These are phyloP conservation scores for Hemileia vastatrix DNA, from an alignment of 1,284 basidiomycete genomes.

Conservation along the genomic window DNA sequence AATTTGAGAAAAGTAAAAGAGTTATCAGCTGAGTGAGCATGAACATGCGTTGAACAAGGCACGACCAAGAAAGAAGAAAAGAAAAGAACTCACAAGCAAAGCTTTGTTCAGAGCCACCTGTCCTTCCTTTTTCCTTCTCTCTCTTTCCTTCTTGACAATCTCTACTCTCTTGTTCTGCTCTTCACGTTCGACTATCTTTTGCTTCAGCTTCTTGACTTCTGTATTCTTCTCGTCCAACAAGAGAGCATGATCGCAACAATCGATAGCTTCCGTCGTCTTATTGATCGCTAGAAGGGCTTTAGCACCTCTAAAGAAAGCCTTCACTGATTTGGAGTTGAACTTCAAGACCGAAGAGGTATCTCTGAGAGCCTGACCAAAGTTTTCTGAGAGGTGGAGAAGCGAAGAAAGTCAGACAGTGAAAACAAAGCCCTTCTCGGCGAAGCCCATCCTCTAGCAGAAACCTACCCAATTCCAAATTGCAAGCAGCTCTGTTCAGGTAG, in stretches of 20 bases:
- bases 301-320: constrained; percentile 39
- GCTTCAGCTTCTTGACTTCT: constrained; percentile 30
- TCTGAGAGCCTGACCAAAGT: constrained; percentile 69
- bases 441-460: constrained; percentile 25
- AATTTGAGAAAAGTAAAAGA: constrained; percentile 26
- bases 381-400: constrained; percentile 52
- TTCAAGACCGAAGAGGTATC: constrained; percentile 69
- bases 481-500: constrained; percentile 92
- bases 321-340: constrained; percentile 38
- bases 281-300: constrained; percentile 34
- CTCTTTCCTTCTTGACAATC: constrained; percentile 51
- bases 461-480: constrained; percentile 76
- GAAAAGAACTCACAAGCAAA: constrained; percentile 52
- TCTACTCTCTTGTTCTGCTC: constrained; percentile 51
- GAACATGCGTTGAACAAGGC: constrained; percentile 19
- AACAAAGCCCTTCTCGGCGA: constrained; percentile 8
- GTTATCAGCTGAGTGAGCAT: constrained; percentile 50
- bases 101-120: constrained; percentile 52
- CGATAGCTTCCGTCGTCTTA: constrained; percentile 29
- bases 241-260: constrained; percentile 31
- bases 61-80: constrained; percentile 1
- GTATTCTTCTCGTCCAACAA: constrained; percentile 23
- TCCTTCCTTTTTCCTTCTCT: constrained; percentile 50
- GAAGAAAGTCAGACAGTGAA: constrained; percentile 21
- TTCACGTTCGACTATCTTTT: constrained; percentile 26